These are phyloP conservation scores for Priceomyces carsonii DNA, from an alignment of 805 yeast species.

Conservation along the genomic window DNA sequence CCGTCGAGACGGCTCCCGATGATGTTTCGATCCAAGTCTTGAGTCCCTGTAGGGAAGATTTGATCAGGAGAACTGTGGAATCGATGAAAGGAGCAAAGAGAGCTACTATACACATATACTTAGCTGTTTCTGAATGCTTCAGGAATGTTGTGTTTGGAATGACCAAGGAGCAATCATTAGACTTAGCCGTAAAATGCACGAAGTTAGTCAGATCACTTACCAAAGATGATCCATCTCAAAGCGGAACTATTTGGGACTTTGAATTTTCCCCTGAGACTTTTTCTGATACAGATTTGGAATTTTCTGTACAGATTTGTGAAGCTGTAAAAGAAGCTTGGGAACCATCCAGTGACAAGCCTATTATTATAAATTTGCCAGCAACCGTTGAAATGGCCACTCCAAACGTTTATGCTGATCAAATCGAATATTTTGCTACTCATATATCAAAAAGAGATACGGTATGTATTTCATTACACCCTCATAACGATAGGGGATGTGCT, in stretches of 20 bases:
- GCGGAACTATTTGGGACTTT: conserved; percentile 65
- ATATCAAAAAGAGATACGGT: conserved; percentile 68
- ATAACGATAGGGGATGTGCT: conserved; percentile 84
- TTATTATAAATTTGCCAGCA: conserved; percentile 81
- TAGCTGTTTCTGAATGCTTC: conserved; percentile 76
- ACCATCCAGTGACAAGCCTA: conserved; percentile 63
- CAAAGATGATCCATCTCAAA: conserved; percentile 59
- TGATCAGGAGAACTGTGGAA: conserved; percentile 71
- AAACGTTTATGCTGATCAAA: conserved; percentile 81
- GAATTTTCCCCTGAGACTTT: conserved; percentile 84
- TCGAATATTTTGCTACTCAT: conserved; percentile 66
- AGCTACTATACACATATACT: conserved; percentile 75
- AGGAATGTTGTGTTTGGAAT: conserved; percentile 69
- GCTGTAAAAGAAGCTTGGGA: conserved; percentile 77
- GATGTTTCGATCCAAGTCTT: conserved; percentile 79
- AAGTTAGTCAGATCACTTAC: conserved; percentile 64
- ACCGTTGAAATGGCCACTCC: conserved; percentile 84
- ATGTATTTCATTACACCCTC: conserved; percentile 78
- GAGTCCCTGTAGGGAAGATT: conserved; percentile 73
- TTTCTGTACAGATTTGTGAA: conserved; percentile 65
- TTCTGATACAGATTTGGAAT: conserved; percentile 67
- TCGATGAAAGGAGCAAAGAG: conserved; percentile 70
- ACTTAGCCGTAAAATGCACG: conserved; percentile 63
- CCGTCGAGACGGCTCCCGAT: conserved; percentile 70
- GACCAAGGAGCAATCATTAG: conserved; percentile 58